Conservation (phyloP, 2,329 filamentous ascomycete species). For the Gyromitra esculenta region DNA sequence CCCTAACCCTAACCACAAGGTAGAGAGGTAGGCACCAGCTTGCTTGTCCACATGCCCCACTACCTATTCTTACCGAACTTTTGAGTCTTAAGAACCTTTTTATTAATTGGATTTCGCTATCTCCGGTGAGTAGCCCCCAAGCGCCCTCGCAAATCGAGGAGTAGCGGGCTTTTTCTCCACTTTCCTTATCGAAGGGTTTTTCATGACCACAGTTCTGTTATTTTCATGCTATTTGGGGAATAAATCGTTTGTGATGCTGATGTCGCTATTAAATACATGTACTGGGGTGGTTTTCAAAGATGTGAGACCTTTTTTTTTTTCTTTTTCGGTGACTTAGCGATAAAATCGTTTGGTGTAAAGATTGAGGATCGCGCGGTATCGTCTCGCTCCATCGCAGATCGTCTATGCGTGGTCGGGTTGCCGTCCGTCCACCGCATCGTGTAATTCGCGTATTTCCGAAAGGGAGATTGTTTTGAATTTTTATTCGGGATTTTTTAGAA, state of each 20-base stretch:
- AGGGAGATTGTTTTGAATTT: neutral
- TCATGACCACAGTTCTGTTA: neutral
- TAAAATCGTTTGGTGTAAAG: neutral
- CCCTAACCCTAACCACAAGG: conserved; percentile 20
- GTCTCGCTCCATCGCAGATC: neutral
- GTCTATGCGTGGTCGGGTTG: conserved; percentile 6
- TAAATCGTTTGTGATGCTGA: neutral
- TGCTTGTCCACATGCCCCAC: neutral
- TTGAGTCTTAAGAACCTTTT: neutral
- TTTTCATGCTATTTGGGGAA: neutral
- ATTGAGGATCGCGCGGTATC: neutral
- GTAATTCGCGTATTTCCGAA: neutral
- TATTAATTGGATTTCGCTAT: neutral
- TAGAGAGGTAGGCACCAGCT: too few species aligned
- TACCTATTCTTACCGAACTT: neutral
- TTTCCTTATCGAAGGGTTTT: neutral
- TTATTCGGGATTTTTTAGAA: conserved; percentile 13
- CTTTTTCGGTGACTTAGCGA: too few species aligned
- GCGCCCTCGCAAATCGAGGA: neutral
- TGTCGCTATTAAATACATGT: too few species aligned
- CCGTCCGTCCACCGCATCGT: neutral
- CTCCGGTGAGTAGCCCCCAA: neutral
- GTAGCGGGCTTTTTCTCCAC: neutral
- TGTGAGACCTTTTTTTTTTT: neutral
- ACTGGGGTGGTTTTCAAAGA: too few species aligned